These are phyloP conservation scores for Globisporangium mamillatum DNA, from an alignment of 352 stramenopile genomes.

Conservation along the genomic window DNA sequence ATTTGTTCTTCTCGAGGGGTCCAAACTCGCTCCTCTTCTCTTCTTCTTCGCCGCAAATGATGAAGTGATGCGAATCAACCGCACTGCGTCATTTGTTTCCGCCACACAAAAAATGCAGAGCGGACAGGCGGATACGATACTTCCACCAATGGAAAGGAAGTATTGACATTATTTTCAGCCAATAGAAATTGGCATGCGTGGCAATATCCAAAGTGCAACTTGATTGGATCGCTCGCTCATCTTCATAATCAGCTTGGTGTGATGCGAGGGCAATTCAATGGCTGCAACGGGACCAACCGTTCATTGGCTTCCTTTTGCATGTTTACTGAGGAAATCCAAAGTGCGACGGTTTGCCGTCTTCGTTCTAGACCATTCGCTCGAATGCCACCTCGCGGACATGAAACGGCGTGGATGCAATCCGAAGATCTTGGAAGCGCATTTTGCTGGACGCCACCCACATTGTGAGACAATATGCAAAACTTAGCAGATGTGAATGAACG, in stretches of 20 bases:
- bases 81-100: slow-evolving; percentile 13
- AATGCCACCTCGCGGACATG: slow-evolving; percentile 73
- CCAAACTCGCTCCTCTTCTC: slow-evolving; percentile 1
- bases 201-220: background rate
- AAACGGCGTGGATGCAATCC: slow-evolving; percentile 51
- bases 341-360: background rate
- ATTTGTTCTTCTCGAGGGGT: background rate
- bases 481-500: background rate
- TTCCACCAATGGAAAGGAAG: slow-evolving; percentile 35
- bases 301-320: background rate
- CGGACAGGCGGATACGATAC: background rate
- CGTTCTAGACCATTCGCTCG: slow-evolving; percentile 46
- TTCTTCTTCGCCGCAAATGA: slow-evolving; percentile 9
- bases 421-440: slow-evolving; percentile 51
- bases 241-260: background rate
- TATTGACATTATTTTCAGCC: slow-evolving; percentile 9
- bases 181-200: slow-evolving; percentile 10
- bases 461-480: background rate
- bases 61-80: slow-evolving; percentile 26
- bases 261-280: background rate
- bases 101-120: slow-evolving; percentile 12
- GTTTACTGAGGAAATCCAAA: background rate
- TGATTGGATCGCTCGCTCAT: background rate
- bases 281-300: background rate
- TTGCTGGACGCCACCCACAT: slow-evolving; percentile 31